Evolutionary conservation across 805 yeast species (phyloP).

Genomic region (Candida ponderosae): DNA sequence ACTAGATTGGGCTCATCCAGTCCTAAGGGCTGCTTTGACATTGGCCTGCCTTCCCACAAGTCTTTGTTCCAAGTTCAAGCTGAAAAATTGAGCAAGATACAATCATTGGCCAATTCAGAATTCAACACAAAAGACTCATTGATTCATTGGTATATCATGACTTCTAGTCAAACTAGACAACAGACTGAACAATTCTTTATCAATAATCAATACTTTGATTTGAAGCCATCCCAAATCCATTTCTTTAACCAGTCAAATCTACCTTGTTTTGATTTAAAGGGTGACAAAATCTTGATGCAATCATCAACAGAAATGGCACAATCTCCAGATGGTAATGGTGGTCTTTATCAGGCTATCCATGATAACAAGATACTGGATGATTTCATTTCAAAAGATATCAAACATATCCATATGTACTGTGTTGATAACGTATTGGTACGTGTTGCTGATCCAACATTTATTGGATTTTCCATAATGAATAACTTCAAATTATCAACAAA

Average conservation of each 20-base stretch:
- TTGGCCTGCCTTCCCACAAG: conserved; percentile 76
- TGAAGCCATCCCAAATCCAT: conserved; percentile 46
- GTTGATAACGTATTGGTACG: conserved; percentile 90
- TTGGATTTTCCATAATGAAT: conserved; percentile 75
- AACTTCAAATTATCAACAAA: conserved; percentile 78
- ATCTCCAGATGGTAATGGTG: conserved; percentile 98
- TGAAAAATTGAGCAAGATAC: conserved; percentile 66
- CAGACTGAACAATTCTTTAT: conserved; percentile 69
- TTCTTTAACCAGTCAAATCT: conserved; percentile 94
- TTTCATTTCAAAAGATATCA: conserved; percentile 56
- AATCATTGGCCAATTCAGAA: conserved; percentile 38
- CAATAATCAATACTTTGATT: conserved; percentile 63
- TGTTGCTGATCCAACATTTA: conserved; percentile 81
- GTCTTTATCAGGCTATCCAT: conserved; percentile 77
- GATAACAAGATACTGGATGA: conserved; percentile 62
- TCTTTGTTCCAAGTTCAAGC: conserved; percentile 90
- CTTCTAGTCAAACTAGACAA: conserved; percentile 77
- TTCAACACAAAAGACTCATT: conserved; percentile 19
- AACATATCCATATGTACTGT: conserved; percentile 94
- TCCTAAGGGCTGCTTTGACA: conserved; percentile 93
- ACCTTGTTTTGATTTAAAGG: conserved; percentile 76
- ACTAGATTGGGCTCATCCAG: conserved; percentile 82
- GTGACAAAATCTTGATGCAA: conserved; percentile 60
- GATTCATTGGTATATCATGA: conserved; percentile 90
- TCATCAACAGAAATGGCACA: conserved; percentile 51